Percentiles rank a stretch among this genome's conserved stretches.
phyloP scores from a whole-genome alignment of 192 early-diverging fungal genomes.

The Backusella parvicylindrica region DNA sequence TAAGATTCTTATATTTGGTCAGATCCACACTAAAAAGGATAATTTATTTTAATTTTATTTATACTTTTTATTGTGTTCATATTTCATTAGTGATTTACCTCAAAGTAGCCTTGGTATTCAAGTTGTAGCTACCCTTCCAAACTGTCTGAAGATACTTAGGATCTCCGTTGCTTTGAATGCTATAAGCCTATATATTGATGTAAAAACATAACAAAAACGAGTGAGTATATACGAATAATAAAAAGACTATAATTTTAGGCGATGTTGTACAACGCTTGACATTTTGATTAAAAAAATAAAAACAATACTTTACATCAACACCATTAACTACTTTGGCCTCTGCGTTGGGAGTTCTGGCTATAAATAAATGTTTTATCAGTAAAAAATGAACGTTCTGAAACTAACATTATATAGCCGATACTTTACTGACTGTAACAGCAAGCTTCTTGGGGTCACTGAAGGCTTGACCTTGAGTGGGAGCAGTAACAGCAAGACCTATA shows the following conservation, averaged over 20 bases:
- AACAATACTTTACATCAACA: constrained; percentile 27
- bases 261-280: background rate
- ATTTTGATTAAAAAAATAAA: background rate
- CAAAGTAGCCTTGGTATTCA: constrained; percentile 29
- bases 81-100: constrained; percentile 8
- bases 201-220: background rate
- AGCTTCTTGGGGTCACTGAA: constrained; percentile 24
- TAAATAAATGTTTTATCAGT: background rate
- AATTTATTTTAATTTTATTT: background rate
- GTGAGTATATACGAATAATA: background rate
- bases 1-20: constrained; percentile 28
- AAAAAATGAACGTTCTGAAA: background rate
- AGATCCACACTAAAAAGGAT: constrained; percentile 23
- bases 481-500: constrained; percentile 22
- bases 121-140: constrained; percentile 32
- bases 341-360: constrained; percentile 28
- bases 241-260: background rate
- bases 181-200: constrained; percentile 19
- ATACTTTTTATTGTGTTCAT: background rate
- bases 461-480: constrained; percentile 9
- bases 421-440: constrained; percentile 30
- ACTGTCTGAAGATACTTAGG: constrained; percentile 23
- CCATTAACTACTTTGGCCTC: constrained; percentile 27
- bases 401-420: background rate
- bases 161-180: constrained; percentile 23